Evolutionary conservation across 2,329 filamentous ascomycete species (phyloP).

Genomic region (Neonectria ditissima): DNA sequence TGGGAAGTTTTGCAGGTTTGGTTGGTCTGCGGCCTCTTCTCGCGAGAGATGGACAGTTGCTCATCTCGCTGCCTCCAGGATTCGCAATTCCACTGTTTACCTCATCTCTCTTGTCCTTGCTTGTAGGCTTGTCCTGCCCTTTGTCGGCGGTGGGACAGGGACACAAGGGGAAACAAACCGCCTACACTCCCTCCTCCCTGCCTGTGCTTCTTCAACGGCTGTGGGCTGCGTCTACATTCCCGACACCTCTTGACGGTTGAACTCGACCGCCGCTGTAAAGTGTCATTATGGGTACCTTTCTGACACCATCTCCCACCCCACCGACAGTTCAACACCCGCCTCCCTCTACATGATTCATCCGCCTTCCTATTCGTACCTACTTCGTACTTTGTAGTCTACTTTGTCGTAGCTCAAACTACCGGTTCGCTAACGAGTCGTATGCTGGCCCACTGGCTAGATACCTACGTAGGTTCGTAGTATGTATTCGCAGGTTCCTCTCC

Average conservation of each 20-base stretch:
- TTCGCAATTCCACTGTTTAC: conserved; percentile 25
- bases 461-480: too few species aligned
- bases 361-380: not conserved
- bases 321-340: not conserved
- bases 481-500: not conserved
- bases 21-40: conserved; percentile 15
- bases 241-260: too few species aligned
- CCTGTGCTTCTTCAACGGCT: not conserved
- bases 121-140: conserved; percentile 6
- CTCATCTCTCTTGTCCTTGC: conserved; percentile 27
- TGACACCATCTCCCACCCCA: not conserved
- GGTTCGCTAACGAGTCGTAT: not conserved
- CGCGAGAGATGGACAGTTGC: conserved; percentile 25
- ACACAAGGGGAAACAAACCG: conserved; percentile 11
- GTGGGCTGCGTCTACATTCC: not conserved
- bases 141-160: conserved; percentile 23
- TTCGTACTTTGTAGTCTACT: not conserved
- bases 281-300: too few species aligned
- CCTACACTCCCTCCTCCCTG: not conserved
- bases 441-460: not conserved
- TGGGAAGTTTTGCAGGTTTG: conserved; percentile 21
- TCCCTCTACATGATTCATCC: not conserved
- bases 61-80: conserved; percentile 28
- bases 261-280: too few species aligned
- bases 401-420: not conserved